Conservation (phyloP, 306 rosid species). For the Dalbergia cochinchinensis region DNA sequence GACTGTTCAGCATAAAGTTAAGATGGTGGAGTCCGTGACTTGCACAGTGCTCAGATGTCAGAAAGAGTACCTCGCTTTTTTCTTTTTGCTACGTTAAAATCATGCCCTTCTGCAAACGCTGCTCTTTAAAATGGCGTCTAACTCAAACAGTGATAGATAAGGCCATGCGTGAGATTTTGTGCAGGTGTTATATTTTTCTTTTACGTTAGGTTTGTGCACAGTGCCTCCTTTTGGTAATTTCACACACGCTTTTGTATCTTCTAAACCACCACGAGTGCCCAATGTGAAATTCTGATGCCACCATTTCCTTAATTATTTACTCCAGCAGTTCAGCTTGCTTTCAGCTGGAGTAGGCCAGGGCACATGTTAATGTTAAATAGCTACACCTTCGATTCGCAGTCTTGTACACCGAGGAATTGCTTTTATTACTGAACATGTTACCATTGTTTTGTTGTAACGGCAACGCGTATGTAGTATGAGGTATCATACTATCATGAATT, state of each 20-base stretch:
- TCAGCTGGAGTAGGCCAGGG: neutral
- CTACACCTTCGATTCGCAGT: neutral
- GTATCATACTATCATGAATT: neutral
- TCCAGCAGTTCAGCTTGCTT: no score
- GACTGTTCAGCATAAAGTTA: neutral
- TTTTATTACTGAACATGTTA: neutral
- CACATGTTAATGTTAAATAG: neutral
- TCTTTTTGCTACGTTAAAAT: neutral
- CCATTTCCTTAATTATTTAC: neutral
- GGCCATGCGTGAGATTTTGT: no score
- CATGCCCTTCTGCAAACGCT: neutral
- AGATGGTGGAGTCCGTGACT: neutral
- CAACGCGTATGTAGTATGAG: neutral
- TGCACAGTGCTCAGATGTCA: no score
- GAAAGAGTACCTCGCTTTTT: no score
- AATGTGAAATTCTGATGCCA: neutral
- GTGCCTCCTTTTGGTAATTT: neutral
- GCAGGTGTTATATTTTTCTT: neutral
- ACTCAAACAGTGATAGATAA: no score
- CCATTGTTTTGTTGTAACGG: neutral
- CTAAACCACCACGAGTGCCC: no score
- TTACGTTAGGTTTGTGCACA: neutral
- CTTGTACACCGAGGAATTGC: neutral
- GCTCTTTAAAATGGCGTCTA: neutral
- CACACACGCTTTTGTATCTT: no score